Evolutionary conservation across 495 filamentous ascomycete genomes (phyloP).

Genomic region (Echria macrotheca): DNA sequence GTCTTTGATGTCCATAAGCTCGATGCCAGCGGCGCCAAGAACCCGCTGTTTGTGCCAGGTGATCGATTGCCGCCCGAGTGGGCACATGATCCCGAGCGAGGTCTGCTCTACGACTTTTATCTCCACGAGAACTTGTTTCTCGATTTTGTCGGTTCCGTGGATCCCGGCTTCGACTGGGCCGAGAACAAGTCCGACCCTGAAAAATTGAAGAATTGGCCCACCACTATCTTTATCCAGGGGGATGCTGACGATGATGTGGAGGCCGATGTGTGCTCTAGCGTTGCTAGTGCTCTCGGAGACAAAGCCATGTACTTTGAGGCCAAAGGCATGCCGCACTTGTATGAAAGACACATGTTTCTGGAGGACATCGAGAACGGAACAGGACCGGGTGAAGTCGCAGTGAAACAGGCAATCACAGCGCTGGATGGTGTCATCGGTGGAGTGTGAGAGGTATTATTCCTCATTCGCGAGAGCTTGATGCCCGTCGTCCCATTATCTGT

Average conservation of each 20-base stretch:
- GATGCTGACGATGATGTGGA: slow-evolving; percentile 16
- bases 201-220: slow-evolving; percentile 12
- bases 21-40: slow-evolving; percentile 5
- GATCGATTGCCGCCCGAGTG: not conserved
- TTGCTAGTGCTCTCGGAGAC: slow-evolving; percentile 8
- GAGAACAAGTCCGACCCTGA: not conserved
- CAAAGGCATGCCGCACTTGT: slow-evolving; percentile 14
- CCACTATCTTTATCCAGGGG: slow-evolving; percentile 21
- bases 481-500: too few relatives aligned
- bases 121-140: slow-evolving; percentile 15
- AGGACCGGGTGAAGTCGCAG: not conserved
- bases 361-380: not conserved
- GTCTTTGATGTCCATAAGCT: slow-evolving; percentile 12
- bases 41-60: slow-evolving; percentile 3
- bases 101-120: slow-evolving; percentile 19
- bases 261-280: slow-evolving; percentile 6
- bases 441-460: too few relatives aligned
- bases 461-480: too few relatives aligned
- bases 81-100: not conserved
- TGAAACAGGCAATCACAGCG: slow-evolving; percentile 9
- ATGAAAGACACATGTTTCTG: slow-evolving; percentile 14
- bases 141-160: slow-evolving; percentile 11
- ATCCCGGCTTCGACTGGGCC: slow-evolving; percentile 17
- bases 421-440: slow-evolving; percentile 8
- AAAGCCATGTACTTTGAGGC: slow-evolving; percentile 14